Evolutionary conservation across 2,329 filamentous ascomycete genomes (phyloP), one percentile per base, ranked within the genome.

Genomic region (Talaromyces sp.): DNA sequence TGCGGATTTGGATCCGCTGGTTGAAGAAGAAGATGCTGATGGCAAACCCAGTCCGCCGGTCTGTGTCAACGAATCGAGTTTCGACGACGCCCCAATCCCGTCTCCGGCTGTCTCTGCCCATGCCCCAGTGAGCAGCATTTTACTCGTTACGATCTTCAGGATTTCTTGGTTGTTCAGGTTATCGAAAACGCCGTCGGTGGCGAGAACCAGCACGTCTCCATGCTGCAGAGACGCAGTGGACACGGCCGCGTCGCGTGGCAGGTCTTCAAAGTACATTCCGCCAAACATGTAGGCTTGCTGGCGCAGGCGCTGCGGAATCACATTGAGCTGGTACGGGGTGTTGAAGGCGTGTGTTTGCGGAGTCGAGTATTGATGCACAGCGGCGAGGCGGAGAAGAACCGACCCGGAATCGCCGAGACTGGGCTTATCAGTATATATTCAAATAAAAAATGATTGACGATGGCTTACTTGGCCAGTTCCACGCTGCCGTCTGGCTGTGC

Each of bases 321-420:
- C 87, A 59, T 92, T 93, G 47, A 99, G 84, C 75, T 99, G 95
- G 72, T 91, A 99, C 0, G 95, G 95, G 0, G 95, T 98, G 76
- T 99, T 99, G 83, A 99, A 99, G 51, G 89, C 92, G 75, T 99
- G 95, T 0, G 92, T 97, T 76, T 99, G 95, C 27, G 92, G 89
- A 55, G 88, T 85, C 1, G 92, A 96, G 71, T 87, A 88, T 60
- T 89, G 85, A 73, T 95, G 89, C 33, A 99, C 90, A 15, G 90
- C 91, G 67, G 93, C 96, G 28, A 91, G 84, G 15, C 92, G 87
- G 63, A 98, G 82, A 64, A 96, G 89, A 60, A 98, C 84, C 73
- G 93, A 98, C 33, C 95, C 95, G 28, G 92, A 97, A 78, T 99
- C 95, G 66, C 95, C 95, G 36, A 99, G 82, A 76, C 80, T 82